A percentile compares a stretch with the other conserved stretches of the same genome.
phyloP scores from a whole-genome alignment of 2,329 filamentous ascomycete species.

The Tetracladium maxilliforme region DNA sequence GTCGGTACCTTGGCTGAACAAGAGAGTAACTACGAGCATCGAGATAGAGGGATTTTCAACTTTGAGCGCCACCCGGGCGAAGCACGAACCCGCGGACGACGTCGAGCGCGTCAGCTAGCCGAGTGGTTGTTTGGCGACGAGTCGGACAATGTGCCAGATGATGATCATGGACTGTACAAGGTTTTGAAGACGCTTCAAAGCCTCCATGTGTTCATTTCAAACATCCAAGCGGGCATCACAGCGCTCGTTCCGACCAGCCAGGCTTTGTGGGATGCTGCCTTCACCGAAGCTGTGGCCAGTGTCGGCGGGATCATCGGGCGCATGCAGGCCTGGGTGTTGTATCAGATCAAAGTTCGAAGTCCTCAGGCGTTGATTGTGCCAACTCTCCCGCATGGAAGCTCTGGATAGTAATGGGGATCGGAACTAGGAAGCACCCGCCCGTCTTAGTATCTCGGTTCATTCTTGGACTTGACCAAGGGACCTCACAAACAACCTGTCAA shows the following conservation, averaged over 20 bases:
- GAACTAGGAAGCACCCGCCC: too few species aligned
- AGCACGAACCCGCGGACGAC: too few species aligned
- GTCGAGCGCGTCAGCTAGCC: too few species aligned
- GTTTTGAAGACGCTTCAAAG: conserved; percentile 13
- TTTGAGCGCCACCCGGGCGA: too few species aligned
- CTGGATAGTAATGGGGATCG: too few species aligned
- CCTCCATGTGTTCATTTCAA: conserved; percentile 15
- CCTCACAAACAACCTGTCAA: too few species aligned
- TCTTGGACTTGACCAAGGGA: too few species aligned
- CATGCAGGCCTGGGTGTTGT: conserved; percentile 15
- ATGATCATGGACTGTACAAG: conserved; percentile 7
- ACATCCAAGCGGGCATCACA: conserved; percentile 14
- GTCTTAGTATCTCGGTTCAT: too few species aligned
- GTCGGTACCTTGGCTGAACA: conserved; percentile 9
- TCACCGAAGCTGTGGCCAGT: conserved; percentile 11
- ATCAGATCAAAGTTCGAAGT: conserved; percentile 17
- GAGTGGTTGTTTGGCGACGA: too few species aligned
- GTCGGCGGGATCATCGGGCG: conserved; percentile 8
- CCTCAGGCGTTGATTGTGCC: conserved; percentile 21
- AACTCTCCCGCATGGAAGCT: conserved; percentile 2
- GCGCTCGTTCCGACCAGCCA: conserved; percentile 15
- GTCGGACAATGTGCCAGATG: conserved; percentile 13
- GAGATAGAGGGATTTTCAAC: conserved; percentile 7
- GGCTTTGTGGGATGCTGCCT: conserved; percentile 19
- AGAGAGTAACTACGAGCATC: conserved; percentile 11